These are phyloP conservation scores for Solanum virginianum DNA, from an alignment of 257 asterid species.

Conservation along the genomic window DNA sequence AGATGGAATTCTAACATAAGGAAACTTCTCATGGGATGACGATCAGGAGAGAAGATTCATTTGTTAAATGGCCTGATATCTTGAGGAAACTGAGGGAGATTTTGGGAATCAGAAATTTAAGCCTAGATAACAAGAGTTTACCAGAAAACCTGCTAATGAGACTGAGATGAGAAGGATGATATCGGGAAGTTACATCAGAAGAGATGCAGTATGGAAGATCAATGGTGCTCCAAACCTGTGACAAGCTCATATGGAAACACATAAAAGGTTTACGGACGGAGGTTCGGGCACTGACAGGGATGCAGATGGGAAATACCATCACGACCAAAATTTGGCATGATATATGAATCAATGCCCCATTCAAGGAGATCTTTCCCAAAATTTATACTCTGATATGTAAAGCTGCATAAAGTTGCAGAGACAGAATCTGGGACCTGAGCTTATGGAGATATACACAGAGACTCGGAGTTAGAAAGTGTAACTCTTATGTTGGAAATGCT, in stretches of 20 bases:
- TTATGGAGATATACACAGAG: neutral
- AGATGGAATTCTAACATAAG: neutral
- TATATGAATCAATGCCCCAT: neutral
- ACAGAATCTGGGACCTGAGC: neutral
- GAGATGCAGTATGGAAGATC: neutral
- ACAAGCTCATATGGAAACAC: neutral
- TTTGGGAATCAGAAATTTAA: neutral
- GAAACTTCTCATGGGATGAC: neutral
- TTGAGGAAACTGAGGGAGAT: neutral
- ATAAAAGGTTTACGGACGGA: neutral
- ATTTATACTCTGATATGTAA: neutral
- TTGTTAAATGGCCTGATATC: neutral
- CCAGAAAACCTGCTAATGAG: neutral
- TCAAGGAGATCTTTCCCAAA: neutral
- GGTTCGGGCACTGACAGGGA: neutral
- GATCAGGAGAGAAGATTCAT: neutral
- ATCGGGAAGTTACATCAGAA: neutral
- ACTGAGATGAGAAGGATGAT: neutral
- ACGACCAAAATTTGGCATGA: neutral
- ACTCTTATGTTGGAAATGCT: neutral
- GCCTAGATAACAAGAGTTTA: neutral
- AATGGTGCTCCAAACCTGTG: neutral
- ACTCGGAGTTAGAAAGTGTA: neutral
- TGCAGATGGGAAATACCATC: neutral
- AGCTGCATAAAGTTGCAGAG: neutral